Conservation (phyloP, 1,284 basidiomycete genomes). For the Pseudozyma thailandica region DNA sequence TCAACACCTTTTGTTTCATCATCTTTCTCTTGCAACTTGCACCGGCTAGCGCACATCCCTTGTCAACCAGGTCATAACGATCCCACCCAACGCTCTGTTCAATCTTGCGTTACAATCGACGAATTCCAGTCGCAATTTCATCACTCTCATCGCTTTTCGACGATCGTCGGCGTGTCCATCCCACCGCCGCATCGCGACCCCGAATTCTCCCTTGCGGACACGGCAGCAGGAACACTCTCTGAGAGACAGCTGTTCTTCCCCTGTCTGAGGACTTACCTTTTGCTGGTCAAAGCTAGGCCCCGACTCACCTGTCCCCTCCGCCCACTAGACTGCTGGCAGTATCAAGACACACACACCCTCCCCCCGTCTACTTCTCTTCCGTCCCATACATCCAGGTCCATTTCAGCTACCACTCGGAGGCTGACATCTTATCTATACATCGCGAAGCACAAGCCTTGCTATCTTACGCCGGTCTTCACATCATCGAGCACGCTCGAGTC, state of each 20-base stretch:
- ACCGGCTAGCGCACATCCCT: conserved; percentile 1
- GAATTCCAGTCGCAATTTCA: conserved; percentile 2
- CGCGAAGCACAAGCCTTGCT: conserved; percentile 6
- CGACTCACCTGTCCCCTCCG: neutral
- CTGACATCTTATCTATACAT: no score
- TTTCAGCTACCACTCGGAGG: neutral
- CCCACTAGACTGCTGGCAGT: conserved; percentile 27
- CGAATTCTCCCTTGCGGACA: no score
- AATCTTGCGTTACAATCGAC: neutral
- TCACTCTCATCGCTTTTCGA: neutral
- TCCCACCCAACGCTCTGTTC: conserved; percentile 3
- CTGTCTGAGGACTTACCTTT: conserved; percentile 3
- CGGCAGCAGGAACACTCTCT: conserved; percentile 20
- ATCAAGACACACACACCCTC: neutral
- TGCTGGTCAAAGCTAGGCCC: conserved; percentile 32
- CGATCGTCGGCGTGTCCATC: conserved; percentile 1
- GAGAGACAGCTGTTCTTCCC: conserved; percentile 7
- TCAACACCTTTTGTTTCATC: conserved; percentile 5
- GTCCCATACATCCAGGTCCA: conserved; percentile 12
- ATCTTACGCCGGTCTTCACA: neutral
- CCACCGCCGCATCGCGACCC: conserved; percentile 1
- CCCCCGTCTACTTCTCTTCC: neutral
- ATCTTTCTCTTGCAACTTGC: conserved; percentile 4
- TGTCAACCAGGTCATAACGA: neutral
- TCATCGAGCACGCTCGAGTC: conserved; percentile 1